Conservation (phyloP, 495 filamentous ascomycete genomes). For the Choiromyces venosus region DNA sequence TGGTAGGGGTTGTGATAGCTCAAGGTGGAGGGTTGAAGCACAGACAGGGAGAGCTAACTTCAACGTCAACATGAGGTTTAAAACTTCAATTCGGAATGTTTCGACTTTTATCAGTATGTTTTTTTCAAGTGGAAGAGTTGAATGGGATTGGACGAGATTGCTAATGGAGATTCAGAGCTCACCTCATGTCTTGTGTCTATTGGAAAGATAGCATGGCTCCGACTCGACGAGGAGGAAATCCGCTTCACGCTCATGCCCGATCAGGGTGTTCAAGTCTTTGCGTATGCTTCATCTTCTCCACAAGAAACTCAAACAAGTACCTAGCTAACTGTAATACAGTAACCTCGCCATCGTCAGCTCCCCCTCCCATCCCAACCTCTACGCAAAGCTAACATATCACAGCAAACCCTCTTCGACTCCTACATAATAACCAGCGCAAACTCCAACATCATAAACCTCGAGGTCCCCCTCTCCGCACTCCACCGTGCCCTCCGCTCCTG, state of each 20-base stretch:
- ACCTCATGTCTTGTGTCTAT: constrained; percentile 77
- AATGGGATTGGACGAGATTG: neutral
- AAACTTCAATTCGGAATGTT: constrained; percentile 71
- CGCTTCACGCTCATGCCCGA: constrained; percentile 95
- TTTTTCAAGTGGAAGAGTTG: neutral
- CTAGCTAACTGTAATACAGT: neutral
- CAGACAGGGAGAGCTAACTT: constrained; percentile 19
- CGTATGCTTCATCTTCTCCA: constrained; percentile 55
- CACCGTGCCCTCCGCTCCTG: constrained; percentile 83
- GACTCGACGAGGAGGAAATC: constrained; percentile 74
- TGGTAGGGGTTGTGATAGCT: neutral
- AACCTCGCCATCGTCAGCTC: constrained; percentile 17
- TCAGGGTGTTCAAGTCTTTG: constrained; percentile 92
- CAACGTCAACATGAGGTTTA: constrained; percentile 67
- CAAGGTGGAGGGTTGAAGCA: constrained; percentile 8
- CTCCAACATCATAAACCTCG: constrained; percentile 87
- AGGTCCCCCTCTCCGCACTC: constrained; percentile 74
- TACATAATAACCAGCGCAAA: constrained; percentile 82
- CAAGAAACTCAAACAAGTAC: neutral
- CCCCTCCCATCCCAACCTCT: neutral
- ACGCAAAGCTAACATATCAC: constrained; percentile 9
- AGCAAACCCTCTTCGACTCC: constrained; percentile 82
- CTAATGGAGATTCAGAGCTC: constrained; percentile 56
- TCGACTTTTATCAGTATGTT: constrained; percentile 74
- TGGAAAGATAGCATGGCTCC: constrained; percentile 89